Evolutionary conservation across 1,139 yeast species (phyloP), one percentile per base, ranked within the genome.

Genomic region (Blastobotrys capitulatus): DNA sequence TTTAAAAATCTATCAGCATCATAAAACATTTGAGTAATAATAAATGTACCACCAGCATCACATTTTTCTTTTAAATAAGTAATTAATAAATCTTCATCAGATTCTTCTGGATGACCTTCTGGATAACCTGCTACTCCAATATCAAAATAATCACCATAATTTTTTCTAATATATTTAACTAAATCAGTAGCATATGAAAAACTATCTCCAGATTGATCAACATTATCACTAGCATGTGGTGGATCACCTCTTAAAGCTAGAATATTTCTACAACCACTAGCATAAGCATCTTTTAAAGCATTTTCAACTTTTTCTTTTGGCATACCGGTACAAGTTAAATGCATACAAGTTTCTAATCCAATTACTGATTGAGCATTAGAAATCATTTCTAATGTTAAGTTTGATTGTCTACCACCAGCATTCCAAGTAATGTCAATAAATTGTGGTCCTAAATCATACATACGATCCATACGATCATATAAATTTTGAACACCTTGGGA

Each of bases 391-490:
- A 87, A 84, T 40, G 97, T 86, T 59, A 87, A 72, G 46, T 80
- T 79, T 6, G 95, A 83, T 45, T 86, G 72, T 52, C 90, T 76
- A 8, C 97, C 97, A 40, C 98, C 98, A 1, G 98, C 98, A 62
- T 90, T 90, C 98, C 98, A 92, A 1, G 98, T 92, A 56, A 92
- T 86, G 65, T 92, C 98, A 53, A 92, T 83, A 66, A 92, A 92
- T 55, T 86, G 81, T 1, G 98, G 98, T 56, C 85, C 84, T 61
- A 90, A 75, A 58, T 86, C 90, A 68, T 87, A 88, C 98, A 92
- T 92, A 68, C 97, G 80, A 65, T 92, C 97, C 94, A 92, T 92
- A 66, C 98, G 79, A 67, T 92, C 98, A 69, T 90, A 92, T 52
- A 92, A 75, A 65, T 92, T 92, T 67, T 90, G 96, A 31, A 90